These are phyloP conservation scores for Fusarium annulatum DNA, from an alignment of 2,329 filamentous ascomycete genomes.

Conservation along the genomic window DNA sequence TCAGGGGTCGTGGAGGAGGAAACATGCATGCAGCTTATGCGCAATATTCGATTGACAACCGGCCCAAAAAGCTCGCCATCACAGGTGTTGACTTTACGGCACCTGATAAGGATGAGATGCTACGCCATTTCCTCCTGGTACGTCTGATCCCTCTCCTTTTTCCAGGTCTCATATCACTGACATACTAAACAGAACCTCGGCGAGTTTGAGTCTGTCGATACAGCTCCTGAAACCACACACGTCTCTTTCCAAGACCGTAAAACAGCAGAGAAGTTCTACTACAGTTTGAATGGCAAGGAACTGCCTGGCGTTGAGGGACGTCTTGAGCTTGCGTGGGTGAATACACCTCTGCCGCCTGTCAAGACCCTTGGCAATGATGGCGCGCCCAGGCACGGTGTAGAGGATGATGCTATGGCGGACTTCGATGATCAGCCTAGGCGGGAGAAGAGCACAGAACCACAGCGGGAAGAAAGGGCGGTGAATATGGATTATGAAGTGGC, in stretches of 20 bases:
- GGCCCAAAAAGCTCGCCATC: constrained; percentile 75
- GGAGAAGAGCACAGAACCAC: constrained; percentile 29
- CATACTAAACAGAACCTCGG: constrained; percentile 63
- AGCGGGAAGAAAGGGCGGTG: constrained; percentile 48
- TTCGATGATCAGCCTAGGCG: constrained; percentile 33
- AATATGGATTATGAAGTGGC: constrained; percentile 67
- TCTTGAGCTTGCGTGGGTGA: constrained; percentile 74
- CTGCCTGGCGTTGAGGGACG: constrained; percentile 72
- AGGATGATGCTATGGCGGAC: constrained; percentile 44
- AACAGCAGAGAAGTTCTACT: constrained; percentile 77
- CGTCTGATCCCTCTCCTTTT: constrained; percentile 44
- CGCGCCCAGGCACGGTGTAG: background rate
- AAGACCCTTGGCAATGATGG: constrained; percentile 27
- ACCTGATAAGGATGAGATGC: constrained; percentile 71
- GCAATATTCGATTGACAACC: constrained; percentile 78
- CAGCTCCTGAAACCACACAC: constrained; percentile 58
- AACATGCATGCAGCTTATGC: constrained; percentile 67
- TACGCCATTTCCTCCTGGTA: constrained; percentile 78
- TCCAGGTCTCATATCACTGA: background rate
- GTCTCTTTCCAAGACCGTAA: constrained; percentile 75
- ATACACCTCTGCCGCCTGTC: constrained; percentile 42
- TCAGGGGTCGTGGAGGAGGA: constrained; percentile 55
- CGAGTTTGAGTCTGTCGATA: constrained; percentile 69
- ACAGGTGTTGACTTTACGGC: constrained; percentile 72
- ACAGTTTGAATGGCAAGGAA: constrained; percentile 64